Base-by-base conservation (phyloP, 164 flowering plant genomes). In the Akebia trifoliata region DNA sequence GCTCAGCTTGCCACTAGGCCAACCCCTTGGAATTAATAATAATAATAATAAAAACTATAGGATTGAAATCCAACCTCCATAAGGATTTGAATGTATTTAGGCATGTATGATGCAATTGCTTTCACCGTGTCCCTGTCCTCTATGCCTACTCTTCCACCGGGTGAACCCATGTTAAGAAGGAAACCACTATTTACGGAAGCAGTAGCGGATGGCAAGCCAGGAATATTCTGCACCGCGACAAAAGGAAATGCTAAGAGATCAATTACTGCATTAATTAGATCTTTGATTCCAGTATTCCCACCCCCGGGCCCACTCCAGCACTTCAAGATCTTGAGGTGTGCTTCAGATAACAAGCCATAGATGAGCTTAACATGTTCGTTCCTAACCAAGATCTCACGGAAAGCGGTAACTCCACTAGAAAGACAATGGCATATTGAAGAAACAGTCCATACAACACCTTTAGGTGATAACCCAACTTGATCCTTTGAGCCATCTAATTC, bases 171-270 rank as follows among this genome's bases (percentile, higher is more conserved):
- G 66, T 87, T 85, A 53, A 93, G 91, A 70, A 89, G 83, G 59
- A 70, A 74, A 17, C 98, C 98, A 77, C 98, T 84, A 69, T 66
- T 84, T 40, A 93, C 86, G 50, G 98, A 93, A 62, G 95, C 97
- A 70, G 76, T 73, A 39, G 98, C 81, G 28, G 88, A 72, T 63
- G 92, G 85, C 66, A 77, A 67, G 54, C 94, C 84, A 18, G 86
- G 77, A 44, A 68, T 74, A 76, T 71, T 85, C 60, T 90, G 97
- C 54, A 86, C 68, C 36, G 87, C 99, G 50, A 93, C 91, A 72
- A 93, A 87, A 48, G 99, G 99, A 72, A 85, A 93, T 62, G 99
- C 99, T 61, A 93, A 65, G 61, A 87, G 79, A 74, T 93, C 96
- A 61, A 90, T 71, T n/a, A 82, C 84, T 24, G 78, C 70, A 76